A percentile compares a stretch with the other conserved stretches of the same genome.
These are phyloP conservation scores for Cadophora sp. DNA, from an alignment of 2,329 filamentous ascomycete species.

Conservation along the genomic window DNA sequence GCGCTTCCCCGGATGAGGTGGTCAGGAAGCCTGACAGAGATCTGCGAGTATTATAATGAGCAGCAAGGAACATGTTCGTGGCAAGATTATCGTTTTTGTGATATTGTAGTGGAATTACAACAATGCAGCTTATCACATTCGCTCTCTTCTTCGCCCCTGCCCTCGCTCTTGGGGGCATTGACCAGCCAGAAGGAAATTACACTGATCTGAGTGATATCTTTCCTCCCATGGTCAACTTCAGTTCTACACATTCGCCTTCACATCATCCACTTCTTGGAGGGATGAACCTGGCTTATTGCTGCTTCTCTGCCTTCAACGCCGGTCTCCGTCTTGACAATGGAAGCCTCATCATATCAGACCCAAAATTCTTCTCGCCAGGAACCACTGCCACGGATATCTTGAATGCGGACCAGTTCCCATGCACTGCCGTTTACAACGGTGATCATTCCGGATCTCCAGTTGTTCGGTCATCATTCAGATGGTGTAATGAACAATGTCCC, in stretches of 20 bases:
- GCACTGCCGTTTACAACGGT: slow-evolving; percentile 21
- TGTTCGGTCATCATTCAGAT: slow-evolving; percentile 19
- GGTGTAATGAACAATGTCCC: slow-evolving; percentile 26
- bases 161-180: not conserved
- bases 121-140: not conserved
- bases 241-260: not conserved
- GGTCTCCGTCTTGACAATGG: slow-evolving; percentile 18
- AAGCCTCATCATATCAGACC: slow-evolving; percentile 5
- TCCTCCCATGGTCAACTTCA: slow-evolving; percentile 8
- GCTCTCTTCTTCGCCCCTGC: not conserved
- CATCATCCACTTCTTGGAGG: slow-evolving; percentile 11
- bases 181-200: not conserved
- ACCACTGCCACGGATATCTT: not conserved
- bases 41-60: not conserved
- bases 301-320: slow-evolving; percentile 20
- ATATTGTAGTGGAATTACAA: not conserved
- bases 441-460: slow-evolving; percentile 17
- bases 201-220: slow-evolving; percentile 3
- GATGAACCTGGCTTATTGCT: slow-evolving; percentile 22
- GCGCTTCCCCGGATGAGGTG: not conserved
- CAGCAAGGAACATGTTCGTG: not conserved
- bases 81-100: not conserved
- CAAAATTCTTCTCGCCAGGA: slow-evolving; percentile 1
- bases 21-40: not conserved
- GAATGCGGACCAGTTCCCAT: slow-evolving; percentile 17